Base-by-base conservation (phyloP, 176 grass and related monocot species). In the Olyra latifolia region DNA sequence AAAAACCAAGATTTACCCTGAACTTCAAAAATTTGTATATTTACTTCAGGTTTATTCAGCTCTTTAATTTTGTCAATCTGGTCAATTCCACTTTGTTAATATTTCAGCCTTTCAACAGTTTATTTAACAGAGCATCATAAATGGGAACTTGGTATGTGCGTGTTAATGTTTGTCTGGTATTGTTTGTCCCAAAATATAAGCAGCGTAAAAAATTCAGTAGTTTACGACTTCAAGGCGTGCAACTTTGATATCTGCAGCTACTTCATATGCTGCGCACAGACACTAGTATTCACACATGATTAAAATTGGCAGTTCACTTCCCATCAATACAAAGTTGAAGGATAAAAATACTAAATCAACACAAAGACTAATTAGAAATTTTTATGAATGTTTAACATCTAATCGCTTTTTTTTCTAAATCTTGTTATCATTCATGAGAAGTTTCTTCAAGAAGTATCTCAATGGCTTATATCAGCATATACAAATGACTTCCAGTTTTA, bases 41-140 rank as follows among this genome's bases (percentile, higher is more conserved):
- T 24, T 75, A 25, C 4, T 64, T 74, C 27, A 46, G 20, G 38
- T 72, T 52, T 66, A 41, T 83, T n/a, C 11, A 73, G 23, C 3
- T 66, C 42, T 77, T 65, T 71, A 43, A 8, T 39, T 56, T 4
- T 28, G 25, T 39, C 1, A 4, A 2, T 30, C 12, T 49, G 10
- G 8, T 74, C 43, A 22, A 69, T 57, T 75, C 49, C 49, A 82
- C 56, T 87, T 69, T 44, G 13, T 39, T 69, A 8, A 60, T 32
- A 69, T 69, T 62, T 72, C 75, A 79, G 25, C 40, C 38, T 79
- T 43, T 66, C 49, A 85, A 55, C 12, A 8, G n/a, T 13, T 45
- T 65, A 65, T 45, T 54, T 52, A 79, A 42, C 32, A 15, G 19
- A 58, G 7, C 48, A 48, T 27, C 13, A 47, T 23, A 35, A 25